Conservation (phyloP, 2,329 filamentous ascomycete species). For the Clarireedia monteithiana region DNA sequence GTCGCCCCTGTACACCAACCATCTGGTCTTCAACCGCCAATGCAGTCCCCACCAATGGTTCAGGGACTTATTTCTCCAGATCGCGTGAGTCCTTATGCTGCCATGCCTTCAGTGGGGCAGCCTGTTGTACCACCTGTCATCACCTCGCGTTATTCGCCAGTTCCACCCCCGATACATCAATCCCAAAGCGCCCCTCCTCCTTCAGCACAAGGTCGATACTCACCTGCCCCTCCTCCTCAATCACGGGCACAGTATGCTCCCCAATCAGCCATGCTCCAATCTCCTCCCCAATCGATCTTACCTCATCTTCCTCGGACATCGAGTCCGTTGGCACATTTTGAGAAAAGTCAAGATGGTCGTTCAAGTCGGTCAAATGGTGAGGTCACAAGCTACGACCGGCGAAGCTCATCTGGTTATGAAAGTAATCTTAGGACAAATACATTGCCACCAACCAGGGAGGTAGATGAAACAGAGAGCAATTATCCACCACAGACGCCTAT, state of each 20-base stretch:
- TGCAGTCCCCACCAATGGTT: constrained; percentile 12
- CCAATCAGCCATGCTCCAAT: constrained; percentile 18
- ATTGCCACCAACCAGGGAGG: constrained; percentile 53
- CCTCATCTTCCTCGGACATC: constrained; percentile 57
- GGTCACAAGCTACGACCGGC: constrained; percentile 37
- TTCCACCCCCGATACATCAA: constrained; percentile 36
- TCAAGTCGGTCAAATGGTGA: constrained; percentile 28
- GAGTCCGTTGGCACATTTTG: constrained; percentile 56
- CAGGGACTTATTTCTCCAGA: constrained; percentile 27
- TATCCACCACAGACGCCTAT: constrained; percentile 23
- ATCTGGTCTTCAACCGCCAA: constrained; percentile 12
- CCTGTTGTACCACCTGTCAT: constrained; percentile 24
- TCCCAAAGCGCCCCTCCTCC: constrained; percentile 34
- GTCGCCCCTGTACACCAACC: constrained; percentile 4
- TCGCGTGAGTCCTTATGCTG: constrained; percentile 27
- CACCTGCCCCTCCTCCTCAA: constrained; percentile 33
- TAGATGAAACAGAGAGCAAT: constrained; percentile 47
- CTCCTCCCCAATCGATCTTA: constrained; percentile 38
- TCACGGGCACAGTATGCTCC: constrained; percentile 21
- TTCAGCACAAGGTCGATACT: constrained; percentile 28
- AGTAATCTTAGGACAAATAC: constrained; percentile 42
- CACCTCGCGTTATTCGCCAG: constrained; percentile 53
- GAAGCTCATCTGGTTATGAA: constrained; percentile 47
- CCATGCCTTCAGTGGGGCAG: constrained; percentile 18
- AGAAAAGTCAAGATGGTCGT: constrained; percentile 32